A percentile compares a stretch with the other conserved stretches of the same genome.
Evolutionary conservation across 139 green algal genomes (phyloP).

Genomic region (Chlorella sorokiniana): DNA sequence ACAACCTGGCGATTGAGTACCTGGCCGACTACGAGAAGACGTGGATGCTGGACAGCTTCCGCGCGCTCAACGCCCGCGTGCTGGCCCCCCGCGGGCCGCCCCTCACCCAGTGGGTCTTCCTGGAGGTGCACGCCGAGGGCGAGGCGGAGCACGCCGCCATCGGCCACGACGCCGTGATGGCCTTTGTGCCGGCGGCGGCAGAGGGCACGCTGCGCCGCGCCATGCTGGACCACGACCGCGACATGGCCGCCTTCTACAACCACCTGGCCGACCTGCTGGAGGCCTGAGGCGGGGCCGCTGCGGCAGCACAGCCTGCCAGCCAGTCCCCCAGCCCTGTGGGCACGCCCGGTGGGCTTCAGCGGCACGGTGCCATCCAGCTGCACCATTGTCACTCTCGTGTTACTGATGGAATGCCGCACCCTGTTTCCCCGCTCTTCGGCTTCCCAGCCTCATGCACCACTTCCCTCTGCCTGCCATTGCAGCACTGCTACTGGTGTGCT

Average conservation of each 20-base stretch:
- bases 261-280: slow-evolving; percentile 79
- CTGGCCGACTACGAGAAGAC: slow-evolving; percentile 94
- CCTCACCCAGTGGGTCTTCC: slow-evolving; percentile 84
- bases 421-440: too few relatives aligned
- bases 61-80: slow-evolving; percentile 65
- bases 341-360: too few relatives aligned
- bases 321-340: not conserved
- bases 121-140: slow-evolving; percentile 90
- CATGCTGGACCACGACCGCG: slow-evolving; percentile 88
- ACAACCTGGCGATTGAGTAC: slow-evolving; percentile 97
- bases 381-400: too few relatives aligned
- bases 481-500: too few relatives aligned
- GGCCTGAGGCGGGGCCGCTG: not conserved
- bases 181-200: slow-evolving; percentile 70
- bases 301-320: not conserved
- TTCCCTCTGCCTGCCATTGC: too few relatives aligned
- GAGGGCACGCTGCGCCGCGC: slow-evolving; percentile 64
- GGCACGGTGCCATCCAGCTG: too few relatives aligned
- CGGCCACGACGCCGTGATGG: slow-evolving; percentile 84
- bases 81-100: slow-evolving; percentile 44
- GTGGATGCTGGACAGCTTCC: slow-evolving; percentile 92
- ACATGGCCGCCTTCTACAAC: slow-evolving; percentile 95
- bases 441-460: too few relatives aligned
- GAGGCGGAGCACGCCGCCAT: slow-evolving; percentile 93
- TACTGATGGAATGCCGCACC: too few relatives aligned